phyloP scores from a whole-genome alignment of 176 grass and related monocot genomes.

The Oryza meyeriana region DNA sequence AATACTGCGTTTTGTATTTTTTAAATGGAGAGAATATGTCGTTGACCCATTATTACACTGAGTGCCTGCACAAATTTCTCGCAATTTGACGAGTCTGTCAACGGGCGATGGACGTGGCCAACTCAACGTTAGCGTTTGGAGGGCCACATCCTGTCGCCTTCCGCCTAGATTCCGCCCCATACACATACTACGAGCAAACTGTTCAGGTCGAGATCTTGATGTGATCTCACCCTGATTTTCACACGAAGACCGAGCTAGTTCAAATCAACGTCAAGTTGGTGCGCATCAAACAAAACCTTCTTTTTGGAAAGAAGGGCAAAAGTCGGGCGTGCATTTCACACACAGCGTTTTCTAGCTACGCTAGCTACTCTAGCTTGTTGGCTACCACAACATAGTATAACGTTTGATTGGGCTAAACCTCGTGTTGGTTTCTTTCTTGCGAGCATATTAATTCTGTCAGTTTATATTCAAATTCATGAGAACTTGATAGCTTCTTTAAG shows the following conservation, averaged over 20 bases:
- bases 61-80: not conserved
- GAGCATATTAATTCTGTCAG: not conserved
- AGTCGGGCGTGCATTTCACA: not conserved
- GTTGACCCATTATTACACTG: no score
- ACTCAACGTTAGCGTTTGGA: not conserved
- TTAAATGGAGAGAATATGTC: no score
- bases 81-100: not conserved
- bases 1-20: no score
- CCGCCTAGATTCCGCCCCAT: not conserved
- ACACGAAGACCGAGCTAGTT: not conserved
- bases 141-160: not conserved
- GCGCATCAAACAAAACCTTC: not conserved
- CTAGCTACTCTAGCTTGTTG: no score
- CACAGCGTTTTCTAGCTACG: not conserved
- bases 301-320: not conserved
- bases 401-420: no score
- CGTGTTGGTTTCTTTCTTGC: no score
- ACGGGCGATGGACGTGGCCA: not conserved
- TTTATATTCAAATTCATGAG: not conserved
- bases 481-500: no score
- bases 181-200: not conserved
- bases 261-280: not conserved
- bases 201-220: not conserved
- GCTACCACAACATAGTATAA: not conserved
- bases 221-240: not conserved